phyloP scores from a whole-genome alignment of 75 land plant genomes.

The Selaginella moellendorffii region DNA sequence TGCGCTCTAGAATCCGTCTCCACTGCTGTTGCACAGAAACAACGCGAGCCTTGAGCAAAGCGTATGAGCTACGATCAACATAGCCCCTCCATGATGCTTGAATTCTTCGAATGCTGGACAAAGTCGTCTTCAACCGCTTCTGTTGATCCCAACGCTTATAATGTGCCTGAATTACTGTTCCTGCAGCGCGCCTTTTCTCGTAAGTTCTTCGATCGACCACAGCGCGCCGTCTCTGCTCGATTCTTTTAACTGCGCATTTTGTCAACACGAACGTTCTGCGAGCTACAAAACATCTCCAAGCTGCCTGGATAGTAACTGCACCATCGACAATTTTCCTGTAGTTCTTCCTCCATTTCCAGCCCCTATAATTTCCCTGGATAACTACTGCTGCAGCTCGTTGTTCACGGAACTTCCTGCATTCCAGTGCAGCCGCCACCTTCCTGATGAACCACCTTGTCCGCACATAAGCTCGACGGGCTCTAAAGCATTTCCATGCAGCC shows the following conservation, averaged over 20 bases:
- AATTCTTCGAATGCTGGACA: neutral
- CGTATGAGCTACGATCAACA: neutral
- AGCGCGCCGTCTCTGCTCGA: conserved; percentile 1
- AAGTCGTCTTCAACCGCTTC: neutral
- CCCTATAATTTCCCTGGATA: conserved; percentile 3
- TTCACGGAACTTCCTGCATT: neutral
- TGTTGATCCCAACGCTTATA: conserved; percentile 2
- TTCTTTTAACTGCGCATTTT: conserved; percentile 11
- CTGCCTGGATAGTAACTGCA: neutral
- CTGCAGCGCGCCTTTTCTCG: neutral
- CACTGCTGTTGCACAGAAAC: too few species aligned
- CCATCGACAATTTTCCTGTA: neutral
- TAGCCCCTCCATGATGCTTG: neutral
- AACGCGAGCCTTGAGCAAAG: too few species aligned
- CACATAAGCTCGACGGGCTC: too few species aligned
- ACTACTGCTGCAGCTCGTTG: neutral
- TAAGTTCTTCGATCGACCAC: neutral
- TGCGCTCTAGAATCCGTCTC: too few species aligned
- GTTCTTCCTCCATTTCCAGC: neutral
- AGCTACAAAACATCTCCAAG: neutral
- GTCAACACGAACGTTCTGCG: neutral
- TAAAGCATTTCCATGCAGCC: too few species aligned
- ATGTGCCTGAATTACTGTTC: neutral
- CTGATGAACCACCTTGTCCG: too few species aligned
- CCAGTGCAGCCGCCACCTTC: too few species aligned